A percentile compares a stretch with the other conserved stretches of the same genome.
These are phyloP conservation scores for Paecilomyces dactylethromorphus DNA, from an alignment of 2,329 filamentous ascomycete species.

Conservation along the genomic window DNA sequence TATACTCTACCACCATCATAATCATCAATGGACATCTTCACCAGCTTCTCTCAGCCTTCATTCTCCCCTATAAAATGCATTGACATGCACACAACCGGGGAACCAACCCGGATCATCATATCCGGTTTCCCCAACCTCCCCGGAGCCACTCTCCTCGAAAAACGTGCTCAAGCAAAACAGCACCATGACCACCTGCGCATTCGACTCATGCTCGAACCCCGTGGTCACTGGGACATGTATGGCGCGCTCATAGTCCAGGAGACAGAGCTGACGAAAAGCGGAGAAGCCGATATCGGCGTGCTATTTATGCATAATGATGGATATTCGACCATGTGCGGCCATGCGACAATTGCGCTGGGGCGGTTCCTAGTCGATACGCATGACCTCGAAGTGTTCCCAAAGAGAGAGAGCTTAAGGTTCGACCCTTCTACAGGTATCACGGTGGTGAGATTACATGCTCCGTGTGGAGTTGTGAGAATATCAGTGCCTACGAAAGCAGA, in stretches of 20 bases:
- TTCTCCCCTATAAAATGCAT: constrained; percentile 19
- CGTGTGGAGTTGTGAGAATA: constrained; percentile 38
- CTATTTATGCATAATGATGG: constrained; percentile 44
- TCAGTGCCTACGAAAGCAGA: constrained; percentile 31
- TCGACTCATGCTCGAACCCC: constrained; percentile 41
- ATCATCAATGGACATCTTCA: background rate
- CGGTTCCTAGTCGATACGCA: constrained; percentile 38
- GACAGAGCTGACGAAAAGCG: constrained; percentile 34
- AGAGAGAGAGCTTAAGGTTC: constrained; percentile 22
- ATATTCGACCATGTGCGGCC: constrained; percentile 47
- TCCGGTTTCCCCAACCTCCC: constrained; percentile 32
- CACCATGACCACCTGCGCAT: constrained; percentile 37
- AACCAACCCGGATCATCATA: constrained; percentile 43
- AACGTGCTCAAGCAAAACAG: constrained; percentile 31
- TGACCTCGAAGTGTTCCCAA: constrained; percentile 34
- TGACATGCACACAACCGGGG: constrained; percentile 45
- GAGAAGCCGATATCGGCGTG: constrained; percentile 43
- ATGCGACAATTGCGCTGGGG: constrained; percentile 46
- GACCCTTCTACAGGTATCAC: constrained; percentile 19
- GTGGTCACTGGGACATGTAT: constrained; percentile 48
- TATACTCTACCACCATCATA: no score
- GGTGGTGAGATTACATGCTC: constrained; percentile 36
- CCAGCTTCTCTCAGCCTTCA: background rate
- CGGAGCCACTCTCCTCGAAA: constrained; percentile 34
- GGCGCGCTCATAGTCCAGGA: constrained; percentile 39